Conservation (phyloP, 108 stramenopile genomes). For the Conticribra guillardii region DNA sequence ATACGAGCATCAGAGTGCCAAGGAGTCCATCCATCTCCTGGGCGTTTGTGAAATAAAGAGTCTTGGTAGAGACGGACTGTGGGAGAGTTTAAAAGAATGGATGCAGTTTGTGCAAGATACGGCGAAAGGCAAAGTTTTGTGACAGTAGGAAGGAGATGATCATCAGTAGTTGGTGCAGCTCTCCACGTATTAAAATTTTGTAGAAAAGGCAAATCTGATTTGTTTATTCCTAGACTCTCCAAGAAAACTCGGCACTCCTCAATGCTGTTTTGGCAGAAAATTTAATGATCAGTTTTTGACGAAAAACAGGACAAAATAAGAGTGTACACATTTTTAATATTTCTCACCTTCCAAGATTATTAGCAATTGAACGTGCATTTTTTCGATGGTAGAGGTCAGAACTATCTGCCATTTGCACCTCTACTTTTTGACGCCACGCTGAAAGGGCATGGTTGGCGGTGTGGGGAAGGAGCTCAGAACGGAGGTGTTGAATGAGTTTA, state of each 20-base stretch:
- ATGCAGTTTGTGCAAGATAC: constrained; percentile 56
- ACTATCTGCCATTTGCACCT: constrained; percentile 62
- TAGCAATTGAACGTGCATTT: constrained; percentile 38
- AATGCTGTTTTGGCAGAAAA: too few species aligned
- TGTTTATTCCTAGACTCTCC: constrained; percentile 46
- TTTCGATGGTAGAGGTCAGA: constrained; percentile 30
- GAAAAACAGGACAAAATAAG: too few species aligned
- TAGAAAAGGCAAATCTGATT: constrained; percentile 72
- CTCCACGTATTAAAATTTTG: constrained; percentile 89
- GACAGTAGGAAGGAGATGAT: constrained; percentile 27
- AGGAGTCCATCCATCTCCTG: constrained; percentile 79
- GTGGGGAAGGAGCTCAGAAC: constrained; percentile 50
- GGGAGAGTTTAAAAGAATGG: constrained; percentile 65
- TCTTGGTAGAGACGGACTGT: constrained; percentile 85
- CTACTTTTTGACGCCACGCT: constrained; percentile 86
- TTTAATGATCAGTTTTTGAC: too few species aligned
- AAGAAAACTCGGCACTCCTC: constrained; percentile 60
- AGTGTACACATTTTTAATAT: too few species aligned
- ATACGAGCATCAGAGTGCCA: constrained; percentile 89
- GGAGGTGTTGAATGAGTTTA: constrained; percentile 32
- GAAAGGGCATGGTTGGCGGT: constrained; percentile 48
- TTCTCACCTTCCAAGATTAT: constrained; percentile 47
- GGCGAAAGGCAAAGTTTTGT: constrained; percentile 54
- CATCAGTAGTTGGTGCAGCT: constrained; percentile 17
- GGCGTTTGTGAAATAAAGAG: constrained; percentile 82